Conservation (phyloP, 306 rosid species). For the Rosa lucieae region DNA sequence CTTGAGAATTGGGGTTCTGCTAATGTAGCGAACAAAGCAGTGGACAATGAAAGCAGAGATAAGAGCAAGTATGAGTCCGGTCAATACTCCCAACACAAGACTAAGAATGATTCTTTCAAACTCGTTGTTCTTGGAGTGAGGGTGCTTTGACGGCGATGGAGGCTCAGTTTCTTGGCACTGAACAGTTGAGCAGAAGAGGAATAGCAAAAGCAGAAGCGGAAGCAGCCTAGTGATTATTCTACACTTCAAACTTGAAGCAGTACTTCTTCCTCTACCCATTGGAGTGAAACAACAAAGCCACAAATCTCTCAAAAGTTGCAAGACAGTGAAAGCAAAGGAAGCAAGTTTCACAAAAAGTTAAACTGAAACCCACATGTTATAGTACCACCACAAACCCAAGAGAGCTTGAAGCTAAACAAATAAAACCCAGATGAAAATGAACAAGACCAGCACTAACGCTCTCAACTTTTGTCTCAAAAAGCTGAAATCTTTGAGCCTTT, state of each 20-base stretch:
- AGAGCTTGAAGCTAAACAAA: conserved; percentile 2
- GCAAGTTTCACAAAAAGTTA: background rate
- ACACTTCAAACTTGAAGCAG: conserved; percentile 15
- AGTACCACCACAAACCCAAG: background rate
- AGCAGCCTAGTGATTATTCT: conserved; percentile 9
- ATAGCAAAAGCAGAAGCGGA: conserved; percentile 39
- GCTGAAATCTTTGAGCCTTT: background rate
- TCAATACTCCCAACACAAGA: conserved; percentile 56
- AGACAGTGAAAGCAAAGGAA: conserved; percentile 3
- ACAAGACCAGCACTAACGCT: background rate
- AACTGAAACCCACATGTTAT: conserved; percentile 13
- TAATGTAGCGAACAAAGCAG: conserved; percentile 62
- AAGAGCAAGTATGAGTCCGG: conserved; percentile 63
- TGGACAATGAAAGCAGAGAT: conserved; percentile 72
- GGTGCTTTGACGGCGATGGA: conserved; percentile 40
- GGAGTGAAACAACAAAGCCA: conserved; percentile 30
- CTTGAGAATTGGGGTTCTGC: conserved; percentile 79
- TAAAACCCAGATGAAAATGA: conserved; percentile 17
- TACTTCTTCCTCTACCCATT: conserved; percentile 36
- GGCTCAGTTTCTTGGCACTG: conserved; percentile 59
- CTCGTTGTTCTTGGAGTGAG: conserved; percentile 39
- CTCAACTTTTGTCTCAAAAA: conserved; percentile 9
- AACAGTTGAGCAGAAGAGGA: conserved; percentile 43
- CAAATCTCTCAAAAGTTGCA: conserved; percentile 21
- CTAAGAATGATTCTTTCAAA: conserved; percentile 61